phyloP scores from a whole-genome alignment of 768 basidiomycete genomes.

The Lactarius akahatsu region DNA sequence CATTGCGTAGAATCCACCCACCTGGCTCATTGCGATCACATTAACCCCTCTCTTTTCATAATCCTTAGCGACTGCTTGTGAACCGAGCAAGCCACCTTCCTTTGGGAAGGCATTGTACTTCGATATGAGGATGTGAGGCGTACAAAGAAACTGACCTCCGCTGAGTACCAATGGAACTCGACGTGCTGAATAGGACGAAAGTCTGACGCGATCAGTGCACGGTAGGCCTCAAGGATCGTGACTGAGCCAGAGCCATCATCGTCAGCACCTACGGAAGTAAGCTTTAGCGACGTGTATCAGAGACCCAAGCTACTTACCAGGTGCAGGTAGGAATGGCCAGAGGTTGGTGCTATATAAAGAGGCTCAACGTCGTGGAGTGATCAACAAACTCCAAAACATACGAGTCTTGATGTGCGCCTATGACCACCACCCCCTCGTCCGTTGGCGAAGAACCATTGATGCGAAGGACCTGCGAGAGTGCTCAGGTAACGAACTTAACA shows the following conservation, averaged over 20 bases:
- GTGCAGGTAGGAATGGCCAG: conserved; percentile 76
- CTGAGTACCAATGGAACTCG: conserved; percentile 86
- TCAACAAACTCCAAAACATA: conserved; percentile 31
- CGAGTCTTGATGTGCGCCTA: conserved; percentile 87
- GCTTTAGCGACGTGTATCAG: conserved; percentile 7
- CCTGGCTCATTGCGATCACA: conserved; percentile 84
- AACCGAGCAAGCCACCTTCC: conserved; percentile 86
- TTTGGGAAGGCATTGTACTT: conserved; percentile 32
- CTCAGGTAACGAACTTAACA: background rate
- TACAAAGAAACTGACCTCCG: conserved; percentile 51
- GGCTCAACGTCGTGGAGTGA: conserved; percentile 10
- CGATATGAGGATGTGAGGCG: background rate
- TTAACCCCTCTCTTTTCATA: conserved; percentile 64
- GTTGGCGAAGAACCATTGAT: conserved; percentile 68
- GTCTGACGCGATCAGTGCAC: conserved; percentile 64
- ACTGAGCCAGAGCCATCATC: conserved; percentile 64
- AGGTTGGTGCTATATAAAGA: conserved; percentile 55
- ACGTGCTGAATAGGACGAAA: conserved; percentile 65
- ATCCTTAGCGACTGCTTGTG: conserved; percentile 80
- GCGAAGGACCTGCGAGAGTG: conserved; percentile 56
- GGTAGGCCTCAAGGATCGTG: conserved; percentile 76
- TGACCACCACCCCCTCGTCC: conserved; percentile 63
- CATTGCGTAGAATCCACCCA: conserved; percentile 34
- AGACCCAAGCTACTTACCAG: conserved; percentile 45
- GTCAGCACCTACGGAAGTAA: conserved; percentile 58